Evolutionary conservation across 2,329 filamentous ascomycete genomes (phyloP).

Genomic region (Pseudopyrenochaeta lycopersici): DNA sequence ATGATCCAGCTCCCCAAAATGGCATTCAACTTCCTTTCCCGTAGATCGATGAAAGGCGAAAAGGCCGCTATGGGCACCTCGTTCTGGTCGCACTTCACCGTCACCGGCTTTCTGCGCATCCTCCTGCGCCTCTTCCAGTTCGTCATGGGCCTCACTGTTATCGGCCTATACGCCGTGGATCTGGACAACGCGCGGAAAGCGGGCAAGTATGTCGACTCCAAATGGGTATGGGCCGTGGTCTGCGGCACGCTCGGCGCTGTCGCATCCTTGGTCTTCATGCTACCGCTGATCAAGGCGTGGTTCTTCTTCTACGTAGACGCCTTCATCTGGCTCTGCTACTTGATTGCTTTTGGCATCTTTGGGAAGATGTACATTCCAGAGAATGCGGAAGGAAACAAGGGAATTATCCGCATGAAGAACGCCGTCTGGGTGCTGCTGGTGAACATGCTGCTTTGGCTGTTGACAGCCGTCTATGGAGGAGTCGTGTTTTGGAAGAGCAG

Average conservation of each 20-base stretch:
- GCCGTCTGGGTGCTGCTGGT: constrained; percentile 84
- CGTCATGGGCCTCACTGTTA: constrained; percentile 77
- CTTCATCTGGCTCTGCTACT: constrained; percentile 78
- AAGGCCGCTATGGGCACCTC: constrained; percentile 35
- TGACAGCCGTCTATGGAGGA: constrained; percentile 65
- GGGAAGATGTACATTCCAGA: constrained; percentile 80
- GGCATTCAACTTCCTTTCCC: constrained; percentile 41
- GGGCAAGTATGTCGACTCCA: constrained; percentile 47
- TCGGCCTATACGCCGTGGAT: constrained; percentile 70
- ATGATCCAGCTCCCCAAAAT: constrained; percentile 28
- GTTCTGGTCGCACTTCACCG: constrained; percentile 28
- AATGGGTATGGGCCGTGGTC: constrained; percentile 66
- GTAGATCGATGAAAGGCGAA: constrained; percentile 40
- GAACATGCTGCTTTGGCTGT: constrained; percentile 79
- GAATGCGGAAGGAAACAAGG: constrained; percentile 69
- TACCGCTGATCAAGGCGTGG: constrained; percentile 64
- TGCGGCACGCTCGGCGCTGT: constrained; percentile 35
- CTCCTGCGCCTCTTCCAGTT: constrained; percentile 79
- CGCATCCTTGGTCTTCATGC: constrained; percentile 64
- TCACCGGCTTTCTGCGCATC: constrained; percentile 56
- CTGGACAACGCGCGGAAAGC: constrained; percentile 55
- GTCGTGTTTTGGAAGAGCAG: constrained; percentile 63
- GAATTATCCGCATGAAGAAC: constrained; percentile 80
- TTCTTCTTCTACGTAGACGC: constrained; percentile 73
- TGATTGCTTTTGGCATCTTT: constrained; percentile 84